Evolutionary conservation across 768 basidiomycete species (phyloP), one percentile per base, ranked within the genome.

Genomic region (Boletus vermiculosoides): DNA sequence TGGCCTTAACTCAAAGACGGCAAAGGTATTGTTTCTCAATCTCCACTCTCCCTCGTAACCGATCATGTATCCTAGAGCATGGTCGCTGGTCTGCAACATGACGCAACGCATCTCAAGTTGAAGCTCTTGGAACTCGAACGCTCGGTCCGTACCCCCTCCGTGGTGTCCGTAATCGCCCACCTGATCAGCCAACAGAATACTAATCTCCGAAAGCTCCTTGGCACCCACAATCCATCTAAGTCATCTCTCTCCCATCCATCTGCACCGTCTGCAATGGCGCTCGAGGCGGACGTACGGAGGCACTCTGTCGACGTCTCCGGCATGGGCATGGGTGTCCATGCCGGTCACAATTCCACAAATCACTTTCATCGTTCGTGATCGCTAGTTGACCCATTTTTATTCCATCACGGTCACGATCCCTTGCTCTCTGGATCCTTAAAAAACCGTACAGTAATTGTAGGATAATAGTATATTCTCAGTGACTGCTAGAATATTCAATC

Each of bases 1-100:
- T 49, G 88, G 88, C 6, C 75, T 90, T n/a, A 88, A 90, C 65
- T 83, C 81, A 23, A 90, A 85, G 70, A 89, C 86, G 0, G 87
- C 86, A 50, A 90, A 88, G 79, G 88, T 87, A 54, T 45, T 4
- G n/a, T 42, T 25, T 48, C 13, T 20, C n/a, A 0, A 2, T 8
- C 45, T 12, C 23, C 22, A 5, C 40, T 23, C 37, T 22, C 8
- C 30, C 23, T 16, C 58, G n/a, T 22, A 20, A 9, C 53, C 13
- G 20, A 37, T 16, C 52, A 1, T 33, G 28, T 31, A 30, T 23
- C 6, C 3, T 54, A 90, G 88, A 87, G 86, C 60, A 88, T 88
- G 83, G 84, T 90, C 4, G 78, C 87, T 0, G 84, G 84, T 25
- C 77, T 90, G 6, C 85, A 88, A 49, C 79, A 86, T 64, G 88